Conservation (phyloP, 176 grass and related monocot species). For the Dactylis glomerata region DNA sequence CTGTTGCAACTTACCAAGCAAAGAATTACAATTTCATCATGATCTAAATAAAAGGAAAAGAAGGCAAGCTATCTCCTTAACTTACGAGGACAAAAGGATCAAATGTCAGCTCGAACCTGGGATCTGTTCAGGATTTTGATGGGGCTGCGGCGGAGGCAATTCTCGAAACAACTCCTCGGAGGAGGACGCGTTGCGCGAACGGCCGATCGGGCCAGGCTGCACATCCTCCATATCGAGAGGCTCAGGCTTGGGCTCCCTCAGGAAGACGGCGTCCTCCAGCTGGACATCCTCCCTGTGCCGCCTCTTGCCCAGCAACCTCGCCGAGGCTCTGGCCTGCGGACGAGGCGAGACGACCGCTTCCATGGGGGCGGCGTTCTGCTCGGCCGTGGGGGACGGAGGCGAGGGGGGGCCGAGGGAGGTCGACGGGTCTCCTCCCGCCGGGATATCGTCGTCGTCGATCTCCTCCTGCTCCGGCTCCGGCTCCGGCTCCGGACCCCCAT, state of each 20-base stretch:
- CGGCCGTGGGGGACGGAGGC: neutral
- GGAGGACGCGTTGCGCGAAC: neutral
- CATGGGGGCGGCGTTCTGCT: neutral
- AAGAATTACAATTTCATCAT: neutral
- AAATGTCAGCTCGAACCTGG: neutral
- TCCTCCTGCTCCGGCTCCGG: neutral
- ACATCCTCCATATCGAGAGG: neutral
- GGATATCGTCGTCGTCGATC: neutral
- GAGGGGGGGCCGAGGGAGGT: neutral
- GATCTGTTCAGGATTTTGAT: neutral
- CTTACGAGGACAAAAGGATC: neutral
- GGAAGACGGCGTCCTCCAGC: neutral
- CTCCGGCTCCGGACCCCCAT: neutral
- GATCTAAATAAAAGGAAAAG: neutral
- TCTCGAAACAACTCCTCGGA: neutral
- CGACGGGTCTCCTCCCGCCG: neutral
- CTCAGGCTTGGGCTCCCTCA: conserved; percentile 55
- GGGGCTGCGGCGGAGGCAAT: neutral
- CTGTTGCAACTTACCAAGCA: neutral
- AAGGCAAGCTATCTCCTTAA: neutral
- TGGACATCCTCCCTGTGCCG: neutral
- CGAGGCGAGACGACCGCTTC: neutral
- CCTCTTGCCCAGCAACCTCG: neutral
- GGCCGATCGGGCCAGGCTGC: neutral
- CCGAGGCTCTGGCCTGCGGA: neutral